Base-by-base conservation (phyloP, 345 rosid species). In the Camelina neglecta region DNA sequence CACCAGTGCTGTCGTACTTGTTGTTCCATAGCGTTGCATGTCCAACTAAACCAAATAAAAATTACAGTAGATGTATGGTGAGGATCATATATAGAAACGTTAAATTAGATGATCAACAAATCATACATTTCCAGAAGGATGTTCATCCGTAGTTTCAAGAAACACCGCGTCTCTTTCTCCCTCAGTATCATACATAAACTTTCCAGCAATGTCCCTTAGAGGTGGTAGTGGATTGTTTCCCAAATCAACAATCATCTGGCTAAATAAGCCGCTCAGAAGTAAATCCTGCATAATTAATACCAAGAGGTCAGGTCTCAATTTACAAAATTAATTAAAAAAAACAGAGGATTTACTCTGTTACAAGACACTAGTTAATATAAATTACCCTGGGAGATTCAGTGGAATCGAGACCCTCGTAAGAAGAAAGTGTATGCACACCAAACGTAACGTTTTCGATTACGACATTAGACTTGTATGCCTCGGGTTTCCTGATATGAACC, bases 1-100 rank as follows among this genome's bases (percentile, higher is more conserved):
- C 5, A 78, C 78, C 79, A 89, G 42, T 10, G 76, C 88, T 61
- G 75, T 80, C 10, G 81, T 89, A 77, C 95, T 89, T 65, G 89
- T 83, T 4, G 93, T 86, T 64, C 90, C 87, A 65, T 4, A 15
- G 50, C 18, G 18, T 45, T 15, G 8, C 2, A 0, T 15, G 15
- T n/a, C 18, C 6, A 45, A 6, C 50, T 45, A 16, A 45, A 45
- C n/a, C 2, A 16, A 15, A 45, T 15, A 2, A 45, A 4, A 29
- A 44, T 6, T 13, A 44, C 31, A 29, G 31, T 29, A 29, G 31
- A 13, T 13, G n/a, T 29, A 5, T 44, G 16, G 16, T 5, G 7
- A 44, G 16, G 49, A 44, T 38, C 41, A 38, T 33, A 33, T 12
- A 42, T 44, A 44, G 15, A 13, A 44, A 44, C 2, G 15, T 2